These are phyloP conservation scores for Malus sylvestris DNA, from an alignment of 306 rosid genomes.

Conservation along the genomic window DNA sequence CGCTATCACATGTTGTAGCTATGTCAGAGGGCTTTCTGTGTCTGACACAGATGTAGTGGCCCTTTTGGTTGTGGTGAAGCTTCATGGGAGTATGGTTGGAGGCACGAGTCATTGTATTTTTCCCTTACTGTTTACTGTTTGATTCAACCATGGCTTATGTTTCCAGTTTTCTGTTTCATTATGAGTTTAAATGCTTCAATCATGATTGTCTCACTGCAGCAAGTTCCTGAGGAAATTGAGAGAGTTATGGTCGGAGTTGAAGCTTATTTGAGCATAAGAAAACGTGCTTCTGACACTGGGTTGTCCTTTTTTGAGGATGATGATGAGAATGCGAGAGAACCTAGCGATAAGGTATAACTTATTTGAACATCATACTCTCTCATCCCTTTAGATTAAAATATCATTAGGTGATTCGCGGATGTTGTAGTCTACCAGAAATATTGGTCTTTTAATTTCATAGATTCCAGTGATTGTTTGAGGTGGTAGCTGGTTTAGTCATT, in stretches of 20 bases:
- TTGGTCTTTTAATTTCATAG: neutral
- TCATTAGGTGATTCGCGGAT: neutral
- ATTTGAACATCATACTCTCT: neutral
- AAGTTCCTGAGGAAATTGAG: slow-evolving; percentile 94
- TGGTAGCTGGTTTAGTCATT: neutral
- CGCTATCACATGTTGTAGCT: neutral
- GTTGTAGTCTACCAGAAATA: neutral
- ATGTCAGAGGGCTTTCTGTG: neutral
- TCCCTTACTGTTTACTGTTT: neutral
- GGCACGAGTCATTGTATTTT: neutral
- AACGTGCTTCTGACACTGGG: slow-evolving; percentile 55
- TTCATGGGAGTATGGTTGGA: neutral
- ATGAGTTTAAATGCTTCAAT: neutral
- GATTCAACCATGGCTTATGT: neutral
- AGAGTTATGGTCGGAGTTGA: slow-evolving; percentile 86
- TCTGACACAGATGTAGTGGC: neutral
- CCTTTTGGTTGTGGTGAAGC: neutral
- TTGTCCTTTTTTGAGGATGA: slow-evolving; percentile 75
- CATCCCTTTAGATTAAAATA: neutral
- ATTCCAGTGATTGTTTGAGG: neutral
- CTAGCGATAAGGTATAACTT: slow-evolving; percentile 53
- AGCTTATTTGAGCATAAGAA: slow-evolving; percentile 96
- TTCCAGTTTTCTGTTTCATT: neutral
- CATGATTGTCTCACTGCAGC: slow-evolving; percentile 42
- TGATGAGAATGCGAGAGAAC: slow-evolving; percentile 43